Evolutionary conservation across 306 rosid species (phyloP).

Genomic region (Cicer judaicum): DNA sequence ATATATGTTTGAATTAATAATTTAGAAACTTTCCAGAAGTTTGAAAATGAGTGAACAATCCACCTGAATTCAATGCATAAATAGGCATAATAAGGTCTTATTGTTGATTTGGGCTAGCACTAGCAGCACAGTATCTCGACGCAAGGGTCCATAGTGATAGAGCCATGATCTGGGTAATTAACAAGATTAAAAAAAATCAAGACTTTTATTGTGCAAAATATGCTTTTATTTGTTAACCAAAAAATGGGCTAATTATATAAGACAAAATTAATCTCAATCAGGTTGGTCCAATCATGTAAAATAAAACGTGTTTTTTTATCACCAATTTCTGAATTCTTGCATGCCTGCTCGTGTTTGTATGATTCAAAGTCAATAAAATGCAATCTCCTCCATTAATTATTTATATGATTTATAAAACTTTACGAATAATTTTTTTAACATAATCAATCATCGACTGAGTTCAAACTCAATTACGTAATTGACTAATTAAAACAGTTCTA

Average conservation of each 20-base stretch:
- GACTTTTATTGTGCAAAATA: not conserved
- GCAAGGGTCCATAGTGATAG: not conserved
- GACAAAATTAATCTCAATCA: conserved; percentile 1
- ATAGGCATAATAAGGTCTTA: not conserved
- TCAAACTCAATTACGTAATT: no score
- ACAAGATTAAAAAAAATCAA: not conserved
- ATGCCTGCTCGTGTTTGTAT: not conserved
- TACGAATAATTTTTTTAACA: no score
- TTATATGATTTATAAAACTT: not conserved
- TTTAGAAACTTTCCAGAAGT: no score
- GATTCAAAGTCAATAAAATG: not conserved
- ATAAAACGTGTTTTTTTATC: conserved; percentile 27
- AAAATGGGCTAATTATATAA: not conserved
- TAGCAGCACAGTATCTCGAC: not conserved
- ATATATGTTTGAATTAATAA: no score
- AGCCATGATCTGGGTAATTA: not conserved
- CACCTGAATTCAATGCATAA: not conserved
- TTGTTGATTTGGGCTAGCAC: not conserved
- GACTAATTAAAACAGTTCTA: no score
- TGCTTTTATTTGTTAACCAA: not conserved
- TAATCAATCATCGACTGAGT: no score
- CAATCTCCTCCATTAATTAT: not conserved
- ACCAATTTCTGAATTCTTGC: not conserved
- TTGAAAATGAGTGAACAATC: no score
- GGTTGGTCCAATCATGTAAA: not conserved